Evolutionary conservation across 2,329 filamentous ascomycete genomes (phyloP).

Genomic region (Nothophaeocryptopus gaeumannii): DNA sequence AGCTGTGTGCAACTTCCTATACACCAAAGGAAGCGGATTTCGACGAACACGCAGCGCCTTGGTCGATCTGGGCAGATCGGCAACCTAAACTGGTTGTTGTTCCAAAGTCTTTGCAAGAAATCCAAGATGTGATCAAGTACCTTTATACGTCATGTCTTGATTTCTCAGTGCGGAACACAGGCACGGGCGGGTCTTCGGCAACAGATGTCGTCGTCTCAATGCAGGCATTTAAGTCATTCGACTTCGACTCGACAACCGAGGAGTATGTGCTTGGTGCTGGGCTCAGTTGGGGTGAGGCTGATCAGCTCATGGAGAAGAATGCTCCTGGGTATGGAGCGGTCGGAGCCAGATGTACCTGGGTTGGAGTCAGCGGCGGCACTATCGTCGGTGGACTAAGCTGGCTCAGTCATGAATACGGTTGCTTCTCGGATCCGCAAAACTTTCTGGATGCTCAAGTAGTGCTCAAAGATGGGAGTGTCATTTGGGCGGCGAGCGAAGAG

Average conservation of each 20-base stretch:
- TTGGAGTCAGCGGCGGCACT: constrained; percentile 41
- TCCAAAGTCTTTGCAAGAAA: constrained; percentile 30
- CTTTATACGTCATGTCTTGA: constrained; percentile 36
- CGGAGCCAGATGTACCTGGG: constrained; percentile 37
- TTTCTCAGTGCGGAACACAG: constrained; percentile 39
- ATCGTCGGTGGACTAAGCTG: constrained; percentile 41
- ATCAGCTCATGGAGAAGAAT: constrained; percentile 35
- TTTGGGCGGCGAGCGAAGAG: constrained; percentile 39
- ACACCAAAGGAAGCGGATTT: constrained; percentile 13
- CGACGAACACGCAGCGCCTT: constrained; percentile 25
- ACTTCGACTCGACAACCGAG: constrained; percentile 34
- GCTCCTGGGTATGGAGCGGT: constrained; percentile 39
- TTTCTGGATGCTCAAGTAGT: constrained; percentile 42
- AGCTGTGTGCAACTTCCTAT: constrained; percentile 7
- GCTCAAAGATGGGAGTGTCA: constrained; percentile 35
- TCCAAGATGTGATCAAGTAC: constrained; percentile 34
- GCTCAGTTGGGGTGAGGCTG: constrained; percentile 39
- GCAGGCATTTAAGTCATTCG: constrained; percentile 38
- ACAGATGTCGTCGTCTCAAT: constrained; percentile 40
- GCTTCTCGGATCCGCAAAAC: constrained; percentile 41
- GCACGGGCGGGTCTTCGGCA: constrained; percentile 38
- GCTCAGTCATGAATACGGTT: constrained; percentile 40
- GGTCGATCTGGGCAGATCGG: constrained; percentile 36
- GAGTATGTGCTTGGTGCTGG: constrained; percentile 38
- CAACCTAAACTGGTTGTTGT: constrained; percentile 37